Evolutionary conservation across 1,139 yeast species (phyloP).

Genomic region (Lodderomyces orthopsilosis): DNA sequence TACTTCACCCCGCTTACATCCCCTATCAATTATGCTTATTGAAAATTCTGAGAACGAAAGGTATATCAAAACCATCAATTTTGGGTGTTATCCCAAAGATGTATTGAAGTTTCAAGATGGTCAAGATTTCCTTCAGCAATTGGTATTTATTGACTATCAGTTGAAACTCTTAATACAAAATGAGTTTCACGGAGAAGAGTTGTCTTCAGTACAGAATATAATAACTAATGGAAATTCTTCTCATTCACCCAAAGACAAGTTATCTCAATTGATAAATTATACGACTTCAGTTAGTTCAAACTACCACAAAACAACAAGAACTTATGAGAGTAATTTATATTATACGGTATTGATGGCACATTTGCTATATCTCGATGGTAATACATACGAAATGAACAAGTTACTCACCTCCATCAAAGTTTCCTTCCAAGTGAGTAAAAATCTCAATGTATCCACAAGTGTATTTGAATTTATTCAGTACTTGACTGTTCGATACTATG

Average conservation of each 20-base stretch:
- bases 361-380: constrained; percentile 31
- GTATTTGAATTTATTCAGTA: constrained; percentile 31
- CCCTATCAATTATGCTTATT: constrained; percentile 19
- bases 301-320: constrained; percentile 23
- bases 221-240: constrained; percentile 14
- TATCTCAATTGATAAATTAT: constrained; percentile 29
- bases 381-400: constrained; percentile 22
- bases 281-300: constrained; percentile 29
- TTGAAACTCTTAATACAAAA: constrained; percentile 34
- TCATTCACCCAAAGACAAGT: constrained; percentile 21
- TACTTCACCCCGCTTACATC: not conserved
- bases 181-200: constrained; percentile 30
- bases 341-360: constrained; percentile 36
- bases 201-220: constrained; percentile 21
- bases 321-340: constrained; percentile 34
- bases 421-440: constrained; percentile 13
- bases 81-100: constrained; percentile 41
- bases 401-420: constrained; percentile 19
- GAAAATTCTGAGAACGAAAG: constrained; percentile 24
- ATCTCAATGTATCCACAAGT: constrained; percentile 14
- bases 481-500: constrained; percentile 36
- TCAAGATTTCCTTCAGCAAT: constrained; percentile 34
- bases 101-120: constrained; percentile 36
- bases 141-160: constrained; percentile 41
- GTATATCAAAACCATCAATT: constrained; percentile 27